Evolutionary conservation across 257 asterid genomes (phyloP), one percentile per base, ranked within the genome.

Genomic region (Lycium barbarum): DNA sequence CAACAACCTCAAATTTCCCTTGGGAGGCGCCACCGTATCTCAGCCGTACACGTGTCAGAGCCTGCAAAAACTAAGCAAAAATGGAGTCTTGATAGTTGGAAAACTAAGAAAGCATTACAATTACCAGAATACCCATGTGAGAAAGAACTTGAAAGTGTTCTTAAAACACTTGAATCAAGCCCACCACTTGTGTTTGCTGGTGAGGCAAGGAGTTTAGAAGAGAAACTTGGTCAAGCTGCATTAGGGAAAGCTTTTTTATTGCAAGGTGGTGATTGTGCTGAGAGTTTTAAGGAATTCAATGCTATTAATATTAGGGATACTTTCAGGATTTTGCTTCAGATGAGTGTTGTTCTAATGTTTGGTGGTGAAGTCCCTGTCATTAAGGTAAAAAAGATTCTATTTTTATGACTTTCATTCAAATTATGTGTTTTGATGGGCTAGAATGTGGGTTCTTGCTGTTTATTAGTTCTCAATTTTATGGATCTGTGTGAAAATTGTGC

Each of bases 101-200:
- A 93, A 70, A 86, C 83, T 18, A 94, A 91, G 89, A 94, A 92
- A 4, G 97, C 94, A 26, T 88, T 94, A 85, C 98, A 94, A 86
- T 90, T 93, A 13, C 98, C 98, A 6, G 98, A 90, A 87, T 94
- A 94, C 85, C 97, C 98, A 0, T 90, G 90, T 86, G 88, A 71
- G 10, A 93, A 87, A 11, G 94, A 94, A 78, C 86, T 94, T 20
- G 90, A 94, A 72, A 83, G 92, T 9, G 98, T 94, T 57, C 80
- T 93, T 67, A 82, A 80, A 10, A 92, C 93, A 3, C 88, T 94
- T 87, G 96, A 88, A 88, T 88, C 88, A 0, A 93, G 89, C 61
- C 98, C 98, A 7, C 98, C 96, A 0, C 82, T 94, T 91, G 98
- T 94, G 54, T 94, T 94, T 90, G 96, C 98, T 72, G 98, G 97